These are phyloP conservation scores for Saccharomycopsis amapae DNA, from an alignment of 805 yeast genomes.

Conservation along the genomic window DNA sequence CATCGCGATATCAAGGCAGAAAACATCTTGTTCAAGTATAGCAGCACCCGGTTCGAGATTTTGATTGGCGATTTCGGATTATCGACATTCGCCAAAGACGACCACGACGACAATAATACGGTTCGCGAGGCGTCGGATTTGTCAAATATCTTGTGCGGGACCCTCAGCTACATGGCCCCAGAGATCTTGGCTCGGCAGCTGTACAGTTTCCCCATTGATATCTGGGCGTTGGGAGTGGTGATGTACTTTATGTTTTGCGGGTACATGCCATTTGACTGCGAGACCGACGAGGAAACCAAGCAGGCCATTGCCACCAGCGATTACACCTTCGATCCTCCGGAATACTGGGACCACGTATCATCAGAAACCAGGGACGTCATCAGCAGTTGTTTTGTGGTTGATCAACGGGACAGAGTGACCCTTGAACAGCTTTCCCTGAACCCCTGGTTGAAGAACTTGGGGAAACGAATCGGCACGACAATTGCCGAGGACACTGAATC, in stretches of 20 bases:
- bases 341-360: conserved; percentile 47
- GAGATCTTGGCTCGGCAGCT: conserved; percentile 48
- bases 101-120: conserved; percentile 27
- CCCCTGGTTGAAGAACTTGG: neutral
- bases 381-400: conserved; percentile 32
- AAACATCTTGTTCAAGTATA: conserved; percentile 54
- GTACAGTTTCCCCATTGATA: conserved; percentile 56
- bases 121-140: conserved; percentile 4
- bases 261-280: conserved; percentile 74
- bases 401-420: neutral
- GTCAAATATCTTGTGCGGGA: conserved; percentile 49
- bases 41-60: conserved; percentile 52
- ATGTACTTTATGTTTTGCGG: conserved; percentile 67
- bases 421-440: conserved; percentile 34
- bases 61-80: conserved; percentile 86
- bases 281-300: conserved; percentile 58
- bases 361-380: conserved; percentile 52
- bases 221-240: conserved; percentile 73
- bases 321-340: conserved; percentile 53
- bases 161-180: conserved; percentile 72
- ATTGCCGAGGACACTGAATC: conserved; percentile 4
- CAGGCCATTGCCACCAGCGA: conserved; percentile 56
- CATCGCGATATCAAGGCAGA: conserved; percentile 90
- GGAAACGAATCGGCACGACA: neutral
- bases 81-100: conserved; percentile 32